A percentile compares a stretch with the other conserved stretches of the same genome.
Conservation (phyloP, 208 protist genomes). For the Novymonas esmeraldas region DNA sequence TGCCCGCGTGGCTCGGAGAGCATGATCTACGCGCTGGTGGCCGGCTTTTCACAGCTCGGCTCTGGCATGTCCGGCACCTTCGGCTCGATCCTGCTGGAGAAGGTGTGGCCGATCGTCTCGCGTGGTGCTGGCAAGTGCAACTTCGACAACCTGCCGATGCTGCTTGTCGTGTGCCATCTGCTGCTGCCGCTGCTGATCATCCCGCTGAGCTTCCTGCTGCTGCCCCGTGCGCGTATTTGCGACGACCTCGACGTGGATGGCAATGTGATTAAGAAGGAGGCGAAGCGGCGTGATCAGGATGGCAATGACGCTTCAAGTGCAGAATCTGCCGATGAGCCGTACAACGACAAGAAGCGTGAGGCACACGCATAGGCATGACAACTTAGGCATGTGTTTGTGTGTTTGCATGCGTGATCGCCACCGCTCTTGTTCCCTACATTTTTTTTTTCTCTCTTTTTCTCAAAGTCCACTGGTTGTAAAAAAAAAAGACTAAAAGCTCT, state of each 20-base stretch:
- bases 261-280: slow-evolving; percentile 27
- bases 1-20: slow-evolving; percentile 74
- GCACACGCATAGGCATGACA: too few species aligned
- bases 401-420: too few species aligned
- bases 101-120: slow-evolving; percentile 41
- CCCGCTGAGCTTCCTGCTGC: slow-evolving; percentile 64
- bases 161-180: slow-evolving; percentile 56
- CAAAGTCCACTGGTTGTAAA: too few species aligned
- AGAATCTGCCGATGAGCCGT: too few species aligned
- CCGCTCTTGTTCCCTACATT: too few species aligned
- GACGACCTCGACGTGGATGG: slow-evolving; percentile 55
- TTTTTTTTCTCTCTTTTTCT: too few species aligned
- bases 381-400: too few species aligned
- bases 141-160: slow-evolving; percentile 51
- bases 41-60: slow-evolving; percentile 70
- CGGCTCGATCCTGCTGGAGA: slow-evolving; percentile 56
- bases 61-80: slow-evolving; percentile 36
- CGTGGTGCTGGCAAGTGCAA: slow-evolving; percentile 48
- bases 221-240: slow-evolving; percentile 62
- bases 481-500: too few species aligned
- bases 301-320: too few species aligned
- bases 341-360: too few species aligned
- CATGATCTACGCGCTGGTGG: slow-evolving; percentile 71
- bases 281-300: background rate
- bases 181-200: slow-evolving; percentile 42